These are phyloP conservation scores for Pythium aquatile DNA, from an alignment of 352 stramenopile genomes.

Conservation along the genomic window DNA sequence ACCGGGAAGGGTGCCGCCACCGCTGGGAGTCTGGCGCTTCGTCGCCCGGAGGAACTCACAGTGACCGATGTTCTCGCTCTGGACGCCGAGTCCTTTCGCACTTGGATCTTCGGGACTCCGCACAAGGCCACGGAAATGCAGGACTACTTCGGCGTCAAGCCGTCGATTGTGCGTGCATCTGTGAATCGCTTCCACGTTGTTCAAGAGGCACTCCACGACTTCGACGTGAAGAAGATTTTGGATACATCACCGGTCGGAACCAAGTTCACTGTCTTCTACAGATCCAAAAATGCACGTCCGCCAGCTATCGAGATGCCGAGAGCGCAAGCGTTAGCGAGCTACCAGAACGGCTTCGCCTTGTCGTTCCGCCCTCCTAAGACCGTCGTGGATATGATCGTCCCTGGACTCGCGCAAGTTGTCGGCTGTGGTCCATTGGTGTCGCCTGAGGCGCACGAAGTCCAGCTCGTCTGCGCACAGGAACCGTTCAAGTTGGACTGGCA, in stretches of 20 bases:
- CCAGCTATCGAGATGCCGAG: not conserved
- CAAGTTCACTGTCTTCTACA: not conserved
- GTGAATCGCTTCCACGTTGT: conserved; percentile 11
- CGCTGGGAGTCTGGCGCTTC: not conserved
- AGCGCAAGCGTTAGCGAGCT: not conserved
- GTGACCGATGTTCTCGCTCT: conserved; percentile 1
- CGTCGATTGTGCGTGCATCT: conserved; percentile 1
- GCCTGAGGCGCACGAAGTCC: conserved; percentile 19
- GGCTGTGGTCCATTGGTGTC: conserved; percentile 9
- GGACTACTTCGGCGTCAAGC: not conserved
- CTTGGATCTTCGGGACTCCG: conserved; percentile 22
- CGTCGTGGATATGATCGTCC: conserved; percentile 12
- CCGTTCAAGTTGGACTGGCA: conserved; percentile 36
- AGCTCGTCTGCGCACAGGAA: conserved; percentile 9
- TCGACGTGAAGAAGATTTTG: conserved; percentile 18
- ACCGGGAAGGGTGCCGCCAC: not conserved
- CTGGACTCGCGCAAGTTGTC: conserved; percentile 8
- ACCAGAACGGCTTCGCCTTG: conserved; percentile 6
- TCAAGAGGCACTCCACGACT: not conserved
- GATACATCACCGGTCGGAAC: not conserved
- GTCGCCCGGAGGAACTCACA: not conserved
- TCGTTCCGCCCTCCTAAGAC: not conserved
- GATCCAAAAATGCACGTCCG: not conserved
- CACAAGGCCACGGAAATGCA: conserved; percentile 10
- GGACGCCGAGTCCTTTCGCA: conserved; percentile 1